phyloP scores from a whole-genome alignment of 345 rosid genomes.

The Orychophragmus violaceus region DNA sequence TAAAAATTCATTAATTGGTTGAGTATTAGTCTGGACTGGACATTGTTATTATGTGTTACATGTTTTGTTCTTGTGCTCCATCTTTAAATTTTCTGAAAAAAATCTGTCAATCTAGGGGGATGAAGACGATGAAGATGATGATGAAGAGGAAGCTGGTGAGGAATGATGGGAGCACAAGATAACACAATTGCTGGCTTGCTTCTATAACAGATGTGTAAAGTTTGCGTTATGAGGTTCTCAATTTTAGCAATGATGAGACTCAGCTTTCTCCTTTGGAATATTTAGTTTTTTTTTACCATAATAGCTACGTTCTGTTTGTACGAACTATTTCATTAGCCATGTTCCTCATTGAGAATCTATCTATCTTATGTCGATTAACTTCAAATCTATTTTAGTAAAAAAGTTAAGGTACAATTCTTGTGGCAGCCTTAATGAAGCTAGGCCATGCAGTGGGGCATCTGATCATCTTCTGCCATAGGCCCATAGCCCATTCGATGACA shows the following conservation, averaged over 20 bases:
- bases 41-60: background rate
- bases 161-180: slow-evolving; percentile 21
- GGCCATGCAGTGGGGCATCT: slow-evolving; percentile 33
- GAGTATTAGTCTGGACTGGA: background rate
- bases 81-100: background rate
- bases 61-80: background rate
- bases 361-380: background rate
- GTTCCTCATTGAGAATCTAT: background rate
- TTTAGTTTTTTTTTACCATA: slow-evolving; percentile 12
- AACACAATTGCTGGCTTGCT: slow-evolving; percentile 2
- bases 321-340: slow-evolving; percentile 9
- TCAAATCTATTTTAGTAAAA: background rate
- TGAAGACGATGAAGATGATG: background rate
- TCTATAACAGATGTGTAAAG: slow-evolving; percentile 21
- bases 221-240: slow-evolving; percentile 20
- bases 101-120: slow-evolving; percentile 5
- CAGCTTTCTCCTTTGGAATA: slow-evolving; percentile 19
- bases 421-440: slow-evolving; percentile 26
- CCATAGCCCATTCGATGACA: slow-evolving; percentile 46
- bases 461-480: slow-evolving; percentile 45
- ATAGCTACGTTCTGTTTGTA: slow-evolving; percentile 18
- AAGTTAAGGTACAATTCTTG: slow-evolving; percentile 11
- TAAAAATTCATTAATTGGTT: background rate
- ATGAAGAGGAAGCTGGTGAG: slow-evolving; percentile 23
- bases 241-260: slow-evolving; percentile 20